These are phyloP conservation scores for Corymbia calophylla DNA, from an alignment of 441 rosid species.

Conservation along the genomic window DNA sequence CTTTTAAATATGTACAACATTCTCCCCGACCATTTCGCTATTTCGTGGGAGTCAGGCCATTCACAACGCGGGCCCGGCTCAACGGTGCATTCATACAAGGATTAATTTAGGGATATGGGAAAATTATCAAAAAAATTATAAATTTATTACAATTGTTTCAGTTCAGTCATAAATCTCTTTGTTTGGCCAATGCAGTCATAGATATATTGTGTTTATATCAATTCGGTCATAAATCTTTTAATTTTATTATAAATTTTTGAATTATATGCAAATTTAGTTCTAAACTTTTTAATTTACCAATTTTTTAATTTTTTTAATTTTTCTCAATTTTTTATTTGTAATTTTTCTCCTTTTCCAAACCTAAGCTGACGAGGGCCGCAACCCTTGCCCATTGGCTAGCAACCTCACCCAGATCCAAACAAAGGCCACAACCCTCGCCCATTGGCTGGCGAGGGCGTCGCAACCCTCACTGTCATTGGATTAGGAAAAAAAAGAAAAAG, in stretches of 20 bases:
- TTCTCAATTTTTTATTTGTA: neutral
- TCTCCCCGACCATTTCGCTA: neutral
- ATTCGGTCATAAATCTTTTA: too few relatives aligned
- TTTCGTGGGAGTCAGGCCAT: neutral
- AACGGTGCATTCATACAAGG: rapidly evolving
- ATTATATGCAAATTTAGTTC: too few relatives aligned
- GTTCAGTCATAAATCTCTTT: rapidly evolving
- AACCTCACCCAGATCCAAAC: too few relatives aligned
- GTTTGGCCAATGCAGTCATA: rapidly evolving
- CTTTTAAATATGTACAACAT: neutral
- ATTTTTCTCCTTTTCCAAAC: neutral
- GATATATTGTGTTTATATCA: too few relatives aligned
- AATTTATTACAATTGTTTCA: rapidly evolving
- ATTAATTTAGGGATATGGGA: neutral
- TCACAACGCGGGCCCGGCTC: neutral
- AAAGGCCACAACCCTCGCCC: too few relatives aligned
- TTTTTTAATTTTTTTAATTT: rapidly evolving
- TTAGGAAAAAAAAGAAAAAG: neutral
- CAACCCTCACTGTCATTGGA: too few relatives aligned
- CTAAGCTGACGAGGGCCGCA: rapidly evolving
- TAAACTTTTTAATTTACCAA: too few relatives aligned
- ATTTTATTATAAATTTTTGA: too few relatives aligned
- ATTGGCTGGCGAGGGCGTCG: too few relatives aligned
- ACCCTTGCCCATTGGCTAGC: too few relatives aligned
- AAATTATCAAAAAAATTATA: too few relatives aligned